phyloP scores from a whole-genome alignment of 2,329 filamentous ascomycete genomes.

The Diaporthe citrichinensis region DNA sequence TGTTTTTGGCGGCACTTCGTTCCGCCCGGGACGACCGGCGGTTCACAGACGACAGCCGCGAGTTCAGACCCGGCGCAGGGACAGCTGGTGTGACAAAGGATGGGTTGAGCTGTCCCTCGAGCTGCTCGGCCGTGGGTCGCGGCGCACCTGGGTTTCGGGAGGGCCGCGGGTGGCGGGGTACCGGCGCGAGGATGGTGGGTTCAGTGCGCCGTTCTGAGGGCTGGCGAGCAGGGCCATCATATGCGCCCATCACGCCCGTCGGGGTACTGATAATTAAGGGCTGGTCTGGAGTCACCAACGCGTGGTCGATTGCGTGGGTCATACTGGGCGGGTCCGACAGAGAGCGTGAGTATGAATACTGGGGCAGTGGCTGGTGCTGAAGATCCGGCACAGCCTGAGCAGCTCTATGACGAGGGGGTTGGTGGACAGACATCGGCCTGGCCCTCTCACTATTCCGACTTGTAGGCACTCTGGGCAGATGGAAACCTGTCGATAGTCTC shows the following conservation, averaged over 20 bases:
- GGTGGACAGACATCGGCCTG: slow-evolving; percentile 37
- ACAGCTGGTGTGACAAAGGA: slow-evolving; percentile 31
- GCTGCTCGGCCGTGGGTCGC: slow-evolving; percentile 64
- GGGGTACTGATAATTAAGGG: slow-evolving; percentile 75
- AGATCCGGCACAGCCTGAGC: slow-evolving; percentile 34
- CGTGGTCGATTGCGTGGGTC: slow-evolving; percentile 40
- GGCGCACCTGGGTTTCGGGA: slow-evolving; percentile 50
- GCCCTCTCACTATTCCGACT: slow-evolving; percentile 44
- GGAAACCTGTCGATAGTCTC: slow-evolving; percentile 60
- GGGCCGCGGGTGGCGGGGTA: slow-evolving; percentile 65
- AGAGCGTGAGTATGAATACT: slow-evolving; percentile 34
- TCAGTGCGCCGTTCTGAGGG: slow-evolving; percentile 53
- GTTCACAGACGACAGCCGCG: slow-evolving; percentile 57
- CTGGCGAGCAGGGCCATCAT: slow-evolving; percentile 59
- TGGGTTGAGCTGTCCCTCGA: slow-evolving; percentile 55
- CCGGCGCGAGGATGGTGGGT: slow-evolving; percentile 65
- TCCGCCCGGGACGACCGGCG: slow-evolving; percentile 69
- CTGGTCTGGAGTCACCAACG: slow-evolving; percentile 58
- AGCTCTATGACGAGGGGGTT: slow-evolving; percentile 9
- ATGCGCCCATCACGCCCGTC: slow-evolving; percentile 67
- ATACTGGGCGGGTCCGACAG: slow-evolving; percentile 39
- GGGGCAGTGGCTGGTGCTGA: slow-evolving; percentile 24
- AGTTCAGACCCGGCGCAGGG: slow-evolving; percentile 51
- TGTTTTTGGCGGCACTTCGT: slow-evolving; percentile 73
- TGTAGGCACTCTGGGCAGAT: slow-evolving; percentile 58